These are phyloP conservation scores for Fraxinus angustifolia DNA, from an alignment of 305 asterid species.

Conservation along the genomic window DNA sequence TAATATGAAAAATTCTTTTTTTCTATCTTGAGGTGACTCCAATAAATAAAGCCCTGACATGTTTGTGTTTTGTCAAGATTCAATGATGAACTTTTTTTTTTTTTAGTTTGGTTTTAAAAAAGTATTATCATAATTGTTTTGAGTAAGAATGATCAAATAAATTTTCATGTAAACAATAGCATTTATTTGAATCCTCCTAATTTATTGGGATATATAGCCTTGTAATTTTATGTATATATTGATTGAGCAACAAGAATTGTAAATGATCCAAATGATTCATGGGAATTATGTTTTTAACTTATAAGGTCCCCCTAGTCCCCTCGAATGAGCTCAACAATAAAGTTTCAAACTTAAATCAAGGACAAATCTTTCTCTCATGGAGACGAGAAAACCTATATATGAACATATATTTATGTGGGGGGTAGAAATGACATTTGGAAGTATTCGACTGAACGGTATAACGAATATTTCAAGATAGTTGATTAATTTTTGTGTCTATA, in stretches of 20 bases:
- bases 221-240: background rate
- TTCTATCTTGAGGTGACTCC: constrained; percentile 54
- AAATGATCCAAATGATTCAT: background rate
- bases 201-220: background rate
- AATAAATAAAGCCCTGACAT: constrained; percentile 32
- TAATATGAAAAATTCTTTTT: constrained; percentile 28
- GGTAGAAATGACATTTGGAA: background rate
- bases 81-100: constrained; percentile 1
- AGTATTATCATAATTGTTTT: constrained; percentile 10
- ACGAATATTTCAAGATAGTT: constrained; percentile 4
- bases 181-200: constrained; percentile 8
- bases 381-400: background rate
- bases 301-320: constrained; percentile 9
- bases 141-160: background rate
- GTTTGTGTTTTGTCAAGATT: constrained; percentile 24
- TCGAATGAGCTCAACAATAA: background rate
- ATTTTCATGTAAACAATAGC: constrained; percentile 19
- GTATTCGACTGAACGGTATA: background rate
- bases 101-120: background rate
- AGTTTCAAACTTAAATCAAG: background rate
- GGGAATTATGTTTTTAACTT: background rate
- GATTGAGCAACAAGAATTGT: background rate
- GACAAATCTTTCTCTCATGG: background rate
- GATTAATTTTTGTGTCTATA: constrained; percentile 9
- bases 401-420: background rate